phyloP scores from a whole-genome alignment of 2,329 filamentous ascomycete species.

The Hortaea werneckii region DNA sequence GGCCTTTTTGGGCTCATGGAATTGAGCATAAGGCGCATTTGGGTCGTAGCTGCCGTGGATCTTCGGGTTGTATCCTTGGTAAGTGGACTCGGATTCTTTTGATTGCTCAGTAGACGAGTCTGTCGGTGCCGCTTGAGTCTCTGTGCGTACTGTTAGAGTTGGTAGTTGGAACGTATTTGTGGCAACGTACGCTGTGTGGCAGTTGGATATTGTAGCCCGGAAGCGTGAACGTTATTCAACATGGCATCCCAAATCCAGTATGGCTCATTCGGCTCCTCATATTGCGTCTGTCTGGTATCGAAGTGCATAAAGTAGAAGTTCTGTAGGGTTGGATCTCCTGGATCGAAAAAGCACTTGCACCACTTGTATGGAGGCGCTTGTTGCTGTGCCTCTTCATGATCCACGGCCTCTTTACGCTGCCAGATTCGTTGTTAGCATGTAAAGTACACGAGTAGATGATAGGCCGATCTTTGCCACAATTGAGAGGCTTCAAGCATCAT shows the following conservation, averaged over 20 bases:
- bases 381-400: background rate
- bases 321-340: constrained; percentile 4
- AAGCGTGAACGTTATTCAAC: constrained; percentile 11
- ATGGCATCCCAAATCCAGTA: constrained; percentile 23
- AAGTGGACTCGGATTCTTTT: constrained; percentile 5
- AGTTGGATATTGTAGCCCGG: constrained; percentile 17
- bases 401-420: background rate
- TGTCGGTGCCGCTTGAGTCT: background rate
- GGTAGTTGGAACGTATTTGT: background rate
- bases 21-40: constrained; percentile 76
- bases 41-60: constrained; percentile 96
- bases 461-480: too few relatives aligned
- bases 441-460: too few relatives aligned
- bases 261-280: constrained; percentile 20
- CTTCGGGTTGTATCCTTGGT: constrained; percentile 76
- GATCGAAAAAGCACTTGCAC: constrained; percentile 13
- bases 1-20: constrained; percentile 22
- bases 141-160: background rate
- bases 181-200: background rate
- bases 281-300: constrained; percentile 15
- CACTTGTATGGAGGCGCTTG: constrained; percentile 6
- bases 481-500: too few relatives aligned
- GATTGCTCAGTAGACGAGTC: constrained; percentile 2
- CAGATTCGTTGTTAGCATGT: too few relatives aligned
- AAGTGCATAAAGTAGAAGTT: constrained; percentile 20